Evolutionary conservation across 2,329 filamentous ascomycete species (phyloP).

Genomic region (Sporothrix pallida): DNA sequence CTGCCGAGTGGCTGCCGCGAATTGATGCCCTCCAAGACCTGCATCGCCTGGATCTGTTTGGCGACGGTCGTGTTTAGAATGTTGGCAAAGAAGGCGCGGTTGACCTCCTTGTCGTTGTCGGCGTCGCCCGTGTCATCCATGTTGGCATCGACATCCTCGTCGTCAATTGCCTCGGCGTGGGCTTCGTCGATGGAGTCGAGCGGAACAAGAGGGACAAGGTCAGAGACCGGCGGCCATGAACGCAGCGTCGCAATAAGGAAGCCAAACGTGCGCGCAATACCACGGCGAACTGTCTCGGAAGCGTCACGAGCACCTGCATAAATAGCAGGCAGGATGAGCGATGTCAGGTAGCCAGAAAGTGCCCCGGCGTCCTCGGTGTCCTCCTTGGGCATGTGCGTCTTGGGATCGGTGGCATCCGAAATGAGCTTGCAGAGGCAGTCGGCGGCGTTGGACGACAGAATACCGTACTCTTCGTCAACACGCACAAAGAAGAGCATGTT

Average conservation of each 20-base stretch:
- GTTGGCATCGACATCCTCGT: not conserved
- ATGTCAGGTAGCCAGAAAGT: constrained; percentile 65
- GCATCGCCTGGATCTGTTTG: constrained; percentile 81
- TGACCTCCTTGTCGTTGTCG: constrained; percentile 50
- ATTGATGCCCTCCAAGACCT: constrained; percentile 74
- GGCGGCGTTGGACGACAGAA: constrained; percentile 79
- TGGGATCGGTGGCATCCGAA: constrained; percentile 60
- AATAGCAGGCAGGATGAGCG: constrained; percentile 74
- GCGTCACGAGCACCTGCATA: constrained; percentile 75
- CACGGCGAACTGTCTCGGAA: constrained; percentile 83
- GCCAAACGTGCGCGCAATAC: constrained; percentile 80
- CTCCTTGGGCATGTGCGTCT: constrained; percentile 39
- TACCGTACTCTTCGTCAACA: constrained; percentile 85
- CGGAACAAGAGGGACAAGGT: constrained; percentile 72
- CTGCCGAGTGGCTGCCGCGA: constrained; percentile 66
- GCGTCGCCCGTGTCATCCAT: constrained; percentile 31
- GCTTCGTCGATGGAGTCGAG: constrained; percentile 46
- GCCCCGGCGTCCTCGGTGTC: constrained; percentile 43
- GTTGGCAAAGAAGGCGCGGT: constrained; percentile 86
- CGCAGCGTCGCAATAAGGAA: constrained; percentile 75
- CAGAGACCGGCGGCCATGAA: constrained; percentile 71
- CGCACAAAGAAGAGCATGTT: constrained; percentile 89
- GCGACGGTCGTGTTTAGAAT: constrained; percentile 89
- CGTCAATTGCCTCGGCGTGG: not conserved
- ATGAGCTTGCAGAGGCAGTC: constrained; percentile 81